Evolutionary conservation across 2,329 filamentous ascomycete genomes (phyloP).

Genomic region (Metarhizium guizhouense): DNA sequence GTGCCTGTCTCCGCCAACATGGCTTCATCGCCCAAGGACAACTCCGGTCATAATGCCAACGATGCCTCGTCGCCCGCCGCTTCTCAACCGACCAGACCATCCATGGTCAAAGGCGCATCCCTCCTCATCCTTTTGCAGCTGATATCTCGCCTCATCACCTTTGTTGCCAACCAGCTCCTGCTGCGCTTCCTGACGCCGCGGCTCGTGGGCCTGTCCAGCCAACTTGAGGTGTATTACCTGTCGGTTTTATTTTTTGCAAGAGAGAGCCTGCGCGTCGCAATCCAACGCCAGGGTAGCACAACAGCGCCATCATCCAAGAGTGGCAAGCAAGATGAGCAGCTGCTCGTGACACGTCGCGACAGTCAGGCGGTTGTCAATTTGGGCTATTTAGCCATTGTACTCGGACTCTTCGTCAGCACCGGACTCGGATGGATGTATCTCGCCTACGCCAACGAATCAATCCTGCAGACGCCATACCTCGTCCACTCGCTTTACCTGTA

Average conservation of each 20-base stretch:
- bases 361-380: slow-evolving; percentile 80
- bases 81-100: slow-evolving; percentile 9
- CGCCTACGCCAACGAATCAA: slow-evolving; percentile 35
- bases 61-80: neutral
- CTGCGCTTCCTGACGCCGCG: slow-evolving; percentile 81
- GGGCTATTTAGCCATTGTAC: slow-evolving; percentile 65
- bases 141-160: slow-evolving; percentile 78
- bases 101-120: slow-evolving; percentile 61
- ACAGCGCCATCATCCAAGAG: slow-evolving; percentile 1
- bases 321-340: slow-evolving; percentile 5
- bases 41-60: neutral
- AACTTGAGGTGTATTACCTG: slow-evolving; percentile 87
- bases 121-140: slow-evolving; percentile 85
- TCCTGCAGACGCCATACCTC: slow-evolving; percentile 56
- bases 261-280: slow-evolving; percentile 82
- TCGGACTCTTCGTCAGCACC: slow-evolving; percentile 58
- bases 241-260: slow-evolving; percentile 91
- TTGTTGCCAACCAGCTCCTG: slow-evolving; percentile 83
- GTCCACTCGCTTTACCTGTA: slow-evolving; percentile 43
- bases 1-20: neutral
- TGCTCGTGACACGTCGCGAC: slow-evolving; percentile 20
- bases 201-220: slow-evolving; percentile 75
- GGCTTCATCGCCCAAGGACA: neutral
- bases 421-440: slow-evolving; percentile 62
- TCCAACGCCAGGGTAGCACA: slow-evolving; percentile 60